These are phyloP conservation scores for Marvania coccoides DNA, from an alignment of 139 green algal species.

Conservation along the genomic window DNA sequence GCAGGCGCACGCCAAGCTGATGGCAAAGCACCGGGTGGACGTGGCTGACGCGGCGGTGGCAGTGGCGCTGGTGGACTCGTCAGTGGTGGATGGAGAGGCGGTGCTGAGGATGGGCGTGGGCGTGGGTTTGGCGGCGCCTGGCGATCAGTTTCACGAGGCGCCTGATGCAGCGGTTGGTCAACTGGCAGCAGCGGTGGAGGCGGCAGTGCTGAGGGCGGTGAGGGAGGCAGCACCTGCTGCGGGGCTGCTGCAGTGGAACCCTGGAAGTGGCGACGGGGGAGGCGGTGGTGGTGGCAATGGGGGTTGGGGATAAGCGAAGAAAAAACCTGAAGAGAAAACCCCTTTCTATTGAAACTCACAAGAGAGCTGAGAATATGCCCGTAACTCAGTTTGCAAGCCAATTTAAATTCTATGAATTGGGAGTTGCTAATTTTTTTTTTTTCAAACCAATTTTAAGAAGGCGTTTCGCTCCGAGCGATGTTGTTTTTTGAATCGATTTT, in stretches of 20 bases:
- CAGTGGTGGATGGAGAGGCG: not conserved
- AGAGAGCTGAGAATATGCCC: not conserved
- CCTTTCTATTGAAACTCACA: not conserved
- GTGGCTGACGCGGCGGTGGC: slow-evolving; percentile 54
- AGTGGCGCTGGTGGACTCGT: slow-evolving; percentile 41
- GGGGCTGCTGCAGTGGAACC: not conserved
- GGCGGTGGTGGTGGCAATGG: not conserved
- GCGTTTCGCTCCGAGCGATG: too few species aligned
- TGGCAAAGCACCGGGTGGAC: slow-evolving; percentile 39
- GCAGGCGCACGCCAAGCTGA: slow-evolving; percentile 79
- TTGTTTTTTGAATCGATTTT: too few species aligned
- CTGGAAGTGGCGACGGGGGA: not conserved
- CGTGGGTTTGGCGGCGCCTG: not conserved
- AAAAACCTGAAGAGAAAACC: not conserved
- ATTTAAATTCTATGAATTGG: too few species aligned
- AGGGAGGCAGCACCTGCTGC: not conserved
- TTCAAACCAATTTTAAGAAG: too few species aligned
- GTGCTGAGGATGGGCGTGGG: not conserved
- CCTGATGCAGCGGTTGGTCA: not conserved
- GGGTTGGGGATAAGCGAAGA: too few species aligned
- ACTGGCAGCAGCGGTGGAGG: not conserved
- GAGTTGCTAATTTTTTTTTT: too few species aligned
- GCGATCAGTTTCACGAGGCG: not conserved
- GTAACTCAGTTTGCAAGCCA: not conserved
- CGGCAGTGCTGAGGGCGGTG: not conserved